Percentiles rank a stretch among this genome's conserved stretches.
Evolutionary conservation across 352 stramenopile species (phyloP).

Genomic region (Phytophthora fragariae): DNA sequence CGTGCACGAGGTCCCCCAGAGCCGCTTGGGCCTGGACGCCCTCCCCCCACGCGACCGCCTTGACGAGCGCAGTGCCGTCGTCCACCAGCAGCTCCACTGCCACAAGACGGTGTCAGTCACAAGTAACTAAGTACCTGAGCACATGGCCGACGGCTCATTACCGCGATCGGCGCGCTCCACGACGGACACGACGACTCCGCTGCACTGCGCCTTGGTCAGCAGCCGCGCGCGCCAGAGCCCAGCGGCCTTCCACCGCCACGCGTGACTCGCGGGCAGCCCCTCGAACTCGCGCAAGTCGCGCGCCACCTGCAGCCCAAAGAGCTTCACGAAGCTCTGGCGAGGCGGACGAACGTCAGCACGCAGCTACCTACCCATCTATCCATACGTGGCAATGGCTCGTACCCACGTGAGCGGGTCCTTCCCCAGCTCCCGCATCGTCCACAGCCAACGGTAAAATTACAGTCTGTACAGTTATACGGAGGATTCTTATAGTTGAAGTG

Average conservation of each 20-base stretch:
- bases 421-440: constrained; percentile 28
- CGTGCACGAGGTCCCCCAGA: constrained; percentile 76
- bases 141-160: neutral
- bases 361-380: neutral
- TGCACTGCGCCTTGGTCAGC: constrained; percentile 75
- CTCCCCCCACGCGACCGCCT: constrained; percentile 59
- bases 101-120: neutral
- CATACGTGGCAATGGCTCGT: neutral
- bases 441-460: neutral
- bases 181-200: constrained; percentile 68
- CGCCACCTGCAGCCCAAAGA: constrained; percentile 59
- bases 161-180: constrained; percentile 53
- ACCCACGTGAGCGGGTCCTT: constrained; percentile 70
- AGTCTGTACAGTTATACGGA: too few species aligned
- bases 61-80: constrained; percentile 73
- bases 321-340: constrained; percentile 70
- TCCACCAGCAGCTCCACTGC: constrained; percentile 80
- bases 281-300: constrained; percentile 54
- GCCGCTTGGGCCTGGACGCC: constrained; percentile 5
- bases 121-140: neutral
- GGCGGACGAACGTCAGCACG: neutral
- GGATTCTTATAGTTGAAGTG: neutral
- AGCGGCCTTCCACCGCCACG: constrained; percentile 44
- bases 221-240: constrained; percentile 42
- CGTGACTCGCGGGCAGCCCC: constrained; percentile 63